Evolutionary conservation across 73 alveolate genomes (phyloP).

Genomic region (Blepharisma stoltei): DNA sequence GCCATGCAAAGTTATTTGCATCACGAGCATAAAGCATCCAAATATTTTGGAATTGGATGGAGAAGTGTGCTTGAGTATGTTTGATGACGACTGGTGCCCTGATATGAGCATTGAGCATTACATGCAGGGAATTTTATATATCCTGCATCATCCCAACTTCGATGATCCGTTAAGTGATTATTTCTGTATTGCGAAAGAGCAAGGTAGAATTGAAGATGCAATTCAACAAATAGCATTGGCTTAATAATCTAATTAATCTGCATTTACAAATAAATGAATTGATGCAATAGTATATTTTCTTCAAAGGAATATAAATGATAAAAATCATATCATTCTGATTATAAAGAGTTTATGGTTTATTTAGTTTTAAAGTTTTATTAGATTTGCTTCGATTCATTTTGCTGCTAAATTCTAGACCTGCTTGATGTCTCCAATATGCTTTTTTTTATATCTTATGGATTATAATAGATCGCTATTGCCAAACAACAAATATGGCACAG

Average conservation of each 20-base stretch:
- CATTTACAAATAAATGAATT: no score
- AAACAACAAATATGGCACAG: no score
- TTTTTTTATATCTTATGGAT: no score
- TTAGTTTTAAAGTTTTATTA: no score
- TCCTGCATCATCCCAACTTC: constrained; percentile 25
- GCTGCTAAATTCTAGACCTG: no score
- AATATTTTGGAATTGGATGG: constrained; percentile 20
- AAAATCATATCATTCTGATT: no score
- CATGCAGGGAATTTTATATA: constrained; percentile 3
- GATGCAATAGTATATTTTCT: no score
- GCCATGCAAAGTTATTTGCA: constrained; percentile 21
- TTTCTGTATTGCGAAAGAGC: neutral
- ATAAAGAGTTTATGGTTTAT: no score
- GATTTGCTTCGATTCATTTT: no score
- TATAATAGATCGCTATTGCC: no score
- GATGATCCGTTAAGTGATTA: constrained; percentile 24
- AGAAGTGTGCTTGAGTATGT: constrained; percentile 22
- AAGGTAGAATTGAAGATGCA: constrained; percentile 14
- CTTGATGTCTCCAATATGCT: no score
- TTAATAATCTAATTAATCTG: neutral
- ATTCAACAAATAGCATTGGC: neutral
- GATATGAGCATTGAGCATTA: constrained; percentile 13
- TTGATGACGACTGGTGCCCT: constrained; percentile 24
- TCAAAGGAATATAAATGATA: no score
- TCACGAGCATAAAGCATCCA: neutral